These are phyloP conservation scores for Mytilinidion resinicola DNA, from an alignment of 495 filamentous ascomycete genomes.

Conservation along the genomic window DNA sequence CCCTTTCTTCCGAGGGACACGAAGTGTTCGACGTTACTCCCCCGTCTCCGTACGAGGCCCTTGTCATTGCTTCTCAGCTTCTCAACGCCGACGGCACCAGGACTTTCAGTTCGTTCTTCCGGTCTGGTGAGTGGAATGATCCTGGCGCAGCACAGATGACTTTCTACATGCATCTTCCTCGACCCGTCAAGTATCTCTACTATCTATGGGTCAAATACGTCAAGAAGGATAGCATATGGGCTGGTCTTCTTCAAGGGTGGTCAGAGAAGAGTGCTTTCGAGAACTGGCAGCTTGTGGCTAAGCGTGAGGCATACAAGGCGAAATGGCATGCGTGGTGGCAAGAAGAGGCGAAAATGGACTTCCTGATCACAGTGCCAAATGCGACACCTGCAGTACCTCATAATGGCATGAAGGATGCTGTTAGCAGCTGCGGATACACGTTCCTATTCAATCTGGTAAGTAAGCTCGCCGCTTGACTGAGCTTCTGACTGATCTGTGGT, in stretches of 20 bases:
- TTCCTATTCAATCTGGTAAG: conserved; percentile 86
- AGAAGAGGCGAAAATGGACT: conserved; percentile 55
- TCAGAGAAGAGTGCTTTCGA: conserved; percentile 62
- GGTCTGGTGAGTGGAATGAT: conserved; percentile 74
- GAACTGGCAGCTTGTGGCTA: conserved; percentile 72
- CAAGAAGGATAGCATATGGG: conserved; percentile 67
- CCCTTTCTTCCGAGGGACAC: conserved; percentile 65
- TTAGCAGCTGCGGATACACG: conserved; percentile 88
- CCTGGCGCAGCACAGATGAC: conserved; percentile 68
- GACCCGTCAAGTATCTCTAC: conserved; percentile 75
- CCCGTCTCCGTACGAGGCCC: conserved; percentile 64
- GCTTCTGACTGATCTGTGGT: background rate
- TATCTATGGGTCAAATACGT: conserved; percentile 85
- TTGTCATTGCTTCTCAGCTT: conserved; percentile 74
- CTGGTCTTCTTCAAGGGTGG: conserved; percentile 66
- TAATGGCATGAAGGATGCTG: conserved; percentile 77
- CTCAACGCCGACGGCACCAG: conserved; percentile 82
- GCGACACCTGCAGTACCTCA: conserved; percentile 87
- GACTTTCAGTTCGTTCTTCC: conserved; percentile 72
- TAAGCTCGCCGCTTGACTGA: background rate
- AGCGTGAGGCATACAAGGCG: conserved; percentile 69
- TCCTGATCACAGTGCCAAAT: conserved; percentile 79
- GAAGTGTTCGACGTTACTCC: conserved; percentile 66
- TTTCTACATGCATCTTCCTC: conserved; percentile 64
- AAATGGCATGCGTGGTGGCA: conserved; percentile 82